These are phyloP conservation scores for Lavandula angustifolia DNA, from an alignment of 257 asterid genomes.

Conservation along the genomic window DNA sequence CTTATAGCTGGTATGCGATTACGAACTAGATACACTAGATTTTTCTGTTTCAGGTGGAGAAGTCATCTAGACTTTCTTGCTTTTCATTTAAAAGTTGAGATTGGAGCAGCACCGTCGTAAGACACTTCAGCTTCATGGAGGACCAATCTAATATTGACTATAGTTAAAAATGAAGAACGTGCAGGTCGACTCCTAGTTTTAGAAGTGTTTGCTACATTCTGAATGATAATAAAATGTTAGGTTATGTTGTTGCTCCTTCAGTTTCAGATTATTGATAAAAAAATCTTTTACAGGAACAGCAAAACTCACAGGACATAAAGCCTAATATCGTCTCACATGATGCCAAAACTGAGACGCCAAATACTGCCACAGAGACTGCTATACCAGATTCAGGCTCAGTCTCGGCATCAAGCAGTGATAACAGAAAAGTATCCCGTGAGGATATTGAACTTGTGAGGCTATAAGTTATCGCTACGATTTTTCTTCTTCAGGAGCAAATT, in stretches of 20 bases:
- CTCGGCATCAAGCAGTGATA: slow-evolving; percentile 76
- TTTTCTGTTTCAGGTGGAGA: slow-evolving; percentile 39
- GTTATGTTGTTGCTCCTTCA: background rate
- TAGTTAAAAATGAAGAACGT: slow-evolving; percentile 54
- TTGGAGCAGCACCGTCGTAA: slow-evolving; percentile 15
- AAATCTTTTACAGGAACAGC: slow-evolving; percentile 47
- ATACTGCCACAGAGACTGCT: slow-evolving; percentile 62
- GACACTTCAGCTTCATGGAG: slow-evolving; percentile 44
- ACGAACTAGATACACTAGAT: slow-evolving; percentile 6
- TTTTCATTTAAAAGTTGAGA: slow-evolving; percentile 25
- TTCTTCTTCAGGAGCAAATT: background rate
- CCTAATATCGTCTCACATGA: slow-evolving; percentile 63
- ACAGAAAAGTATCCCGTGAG: slow-evolving; percentile 89
- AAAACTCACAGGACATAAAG: slow-evolving; percentile 57
- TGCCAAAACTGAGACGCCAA: slow-evolving; percentile 61
- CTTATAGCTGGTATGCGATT: slow-evolving; percentile 1
- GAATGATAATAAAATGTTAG: background rate
- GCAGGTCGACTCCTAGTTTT: slow-evolving; percentile 39
- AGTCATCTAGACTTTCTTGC: slow-evolving; percentile 22
- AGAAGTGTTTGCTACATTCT: background rate
- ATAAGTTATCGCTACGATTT: slow-evolving; percentile 7
- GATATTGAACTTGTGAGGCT: slow-evolving; percentile 90
- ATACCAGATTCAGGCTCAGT: slow-evolving; percentile 87
- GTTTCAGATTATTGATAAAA: slow-evolving; percentile 14
- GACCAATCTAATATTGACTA: slow-evolving; percentile 32